These are phyloP conservation scores for Cercospora sp. DNA, from an alignment of 2,329 filamentous ascomycete genomes.

Conservation along the genomic window DNA sequence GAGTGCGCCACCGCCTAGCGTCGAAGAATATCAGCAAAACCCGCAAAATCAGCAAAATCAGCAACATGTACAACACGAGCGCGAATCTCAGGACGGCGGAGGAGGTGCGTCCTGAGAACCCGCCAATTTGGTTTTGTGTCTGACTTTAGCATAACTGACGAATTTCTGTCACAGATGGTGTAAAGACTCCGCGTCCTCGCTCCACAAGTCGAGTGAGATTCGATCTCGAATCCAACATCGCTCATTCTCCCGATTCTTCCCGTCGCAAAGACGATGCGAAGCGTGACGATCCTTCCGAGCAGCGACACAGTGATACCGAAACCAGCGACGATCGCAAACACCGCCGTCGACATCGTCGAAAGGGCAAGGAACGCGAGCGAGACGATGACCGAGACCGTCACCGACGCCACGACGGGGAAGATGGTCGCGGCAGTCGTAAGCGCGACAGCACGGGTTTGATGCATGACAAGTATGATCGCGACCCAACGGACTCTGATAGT, in stretches of 20 bases:
- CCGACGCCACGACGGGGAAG: constrained; percentile 7
- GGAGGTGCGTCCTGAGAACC: constrained; percentile 29
- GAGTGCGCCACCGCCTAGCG: constrained; percentile 42
- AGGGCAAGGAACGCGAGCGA: constrained; percentile 24
- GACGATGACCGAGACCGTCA: constrained; percentile 15
- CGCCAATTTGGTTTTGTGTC: constrained; percentile 11
- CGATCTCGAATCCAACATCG: constrained; percentile 35
- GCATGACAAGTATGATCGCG: constrained; percentile 34
- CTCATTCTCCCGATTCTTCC: constrained; percentile 32
- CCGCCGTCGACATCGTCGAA: constrained; percentile 22
- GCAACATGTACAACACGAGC: constrained; percentile 25
- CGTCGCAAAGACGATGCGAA: constrained; percentile 29
- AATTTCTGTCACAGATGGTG: constrained; percentile 31
- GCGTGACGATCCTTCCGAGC: constrained; percentile 24
- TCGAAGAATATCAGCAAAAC: constrained; percentile 18
- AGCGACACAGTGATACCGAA: constrained; percentile 25
- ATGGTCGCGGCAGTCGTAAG: constrained; percentile 17
- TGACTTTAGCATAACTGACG: constrained; percentile 10
- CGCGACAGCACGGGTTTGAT: constrained; percentile 24
- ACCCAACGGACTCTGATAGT: constrained; percentile 31
- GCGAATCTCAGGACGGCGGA: constrained; percentile 34
- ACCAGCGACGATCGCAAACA: constrained; percentile 25
- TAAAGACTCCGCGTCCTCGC: constrained; percentile 29
- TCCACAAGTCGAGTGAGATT: constrained; percentile 37
- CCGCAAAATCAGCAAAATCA: constrained; percentile 10